A percentile compares a stretch with the other conserved stretches of the same genome.
Evolutionary conservation across 768 basidiomycete species (phyloP).

Genomic region (Epithele typhae): DNA sequence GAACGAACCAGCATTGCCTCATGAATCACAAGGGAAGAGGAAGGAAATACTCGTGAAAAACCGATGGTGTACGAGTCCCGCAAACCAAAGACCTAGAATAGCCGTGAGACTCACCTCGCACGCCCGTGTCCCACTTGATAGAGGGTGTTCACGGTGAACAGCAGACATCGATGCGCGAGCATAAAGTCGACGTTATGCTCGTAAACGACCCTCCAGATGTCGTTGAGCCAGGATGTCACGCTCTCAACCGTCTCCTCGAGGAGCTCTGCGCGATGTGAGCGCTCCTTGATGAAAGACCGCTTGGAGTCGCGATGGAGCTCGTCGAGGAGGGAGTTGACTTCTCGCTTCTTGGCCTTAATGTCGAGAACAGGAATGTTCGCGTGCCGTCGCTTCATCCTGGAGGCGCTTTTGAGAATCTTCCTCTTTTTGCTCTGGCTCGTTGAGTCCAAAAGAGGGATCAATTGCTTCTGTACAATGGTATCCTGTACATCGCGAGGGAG

Average conservation of each 20-base stretch:
- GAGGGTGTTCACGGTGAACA: slow-evolving; percentile 46
- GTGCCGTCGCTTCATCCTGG: slow-evolving; percentile 35
- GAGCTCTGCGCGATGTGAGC: slow-evolving; percentile 50
- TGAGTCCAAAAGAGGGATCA: slow-evolving; percentile 44
- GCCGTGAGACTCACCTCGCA: slow-evolving; percentile 35
- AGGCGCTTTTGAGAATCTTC: slow-evolving; percentile 36
- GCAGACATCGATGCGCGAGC: slow-evolving; percentile 51
- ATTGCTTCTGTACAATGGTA: slow-evolving; percentile 43
- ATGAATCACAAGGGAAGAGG: too few relatives aligned
- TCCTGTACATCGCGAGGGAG: slow-evolving; percentile 53
- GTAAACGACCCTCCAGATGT: slow-evolving; percentile 60
- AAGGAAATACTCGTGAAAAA: too few relatives aligned
- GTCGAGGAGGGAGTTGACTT: slow-evolving; percentile 48
- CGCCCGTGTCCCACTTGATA: slow-evolving; percentile 36
- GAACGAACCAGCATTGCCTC: too few relatives aligned
- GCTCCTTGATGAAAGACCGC: slow-evolving; percentile 46
- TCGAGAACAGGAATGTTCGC: slow-evolving; percentile 45
- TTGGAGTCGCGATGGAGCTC: slow-evolving; percentile 54
- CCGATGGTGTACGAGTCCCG: too few relatives aligned
- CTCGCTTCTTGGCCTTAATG: slow-evolving; percentile 48
- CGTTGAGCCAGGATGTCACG: slow-evolving; percentile 53
- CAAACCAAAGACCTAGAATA: too few relatives aligned
- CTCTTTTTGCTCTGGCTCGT: slow-evolving; percentile 34
- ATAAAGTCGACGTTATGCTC: slow-evolving; percentile 51
- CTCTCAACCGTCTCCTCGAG: slow-evolving; percentile 52